Evolutionary conservation across 257 asterid species (phyloP).

Genomic region (Solanum sparsipilum): DNA sequence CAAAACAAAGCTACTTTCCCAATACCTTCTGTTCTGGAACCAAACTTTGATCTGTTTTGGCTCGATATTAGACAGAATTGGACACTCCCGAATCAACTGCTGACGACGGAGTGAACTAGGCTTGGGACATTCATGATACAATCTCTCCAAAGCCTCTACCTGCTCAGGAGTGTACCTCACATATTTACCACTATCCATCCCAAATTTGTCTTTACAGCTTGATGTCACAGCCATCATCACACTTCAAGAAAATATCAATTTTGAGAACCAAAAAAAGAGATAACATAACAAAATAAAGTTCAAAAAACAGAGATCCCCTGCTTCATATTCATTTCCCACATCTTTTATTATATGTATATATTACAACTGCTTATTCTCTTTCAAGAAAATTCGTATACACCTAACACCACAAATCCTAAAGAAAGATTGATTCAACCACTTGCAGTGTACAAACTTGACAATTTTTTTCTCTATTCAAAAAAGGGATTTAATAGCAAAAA

Average conservation of each 20-base stretch:
- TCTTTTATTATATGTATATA: not conserved
- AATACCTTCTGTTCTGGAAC: conserved; percentile 94
- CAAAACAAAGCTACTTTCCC: not conserved
- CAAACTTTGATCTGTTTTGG: conserved; percentile 99
- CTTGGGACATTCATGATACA: conserved; percentile 90
- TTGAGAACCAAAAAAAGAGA: not conserved
- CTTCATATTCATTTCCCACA: not conserved
- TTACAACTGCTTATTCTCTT: not conserved
- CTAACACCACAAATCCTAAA: not conserved
- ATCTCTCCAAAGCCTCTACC: conserved; percentile 89
- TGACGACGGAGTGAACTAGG: conserved; percentile 94
- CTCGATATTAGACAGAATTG: conserved; percentile 82
- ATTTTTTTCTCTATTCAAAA: not conserved
- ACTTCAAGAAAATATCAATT: conserved; percentile 26
- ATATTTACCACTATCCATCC: conserved; percentile 76
- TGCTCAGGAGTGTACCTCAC: conserved; percentile 98
- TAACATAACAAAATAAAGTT: not conserved
- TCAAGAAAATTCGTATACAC: not conserved
- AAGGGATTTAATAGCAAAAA: not conserved
- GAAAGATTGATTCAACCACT: not conserved
- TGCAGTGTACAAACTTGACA: not conserved
- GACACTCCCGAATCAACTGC: conserved; percentile 86
- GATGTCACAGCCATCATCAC: conserved; percentile 85
- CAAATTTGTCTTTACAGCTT: conserved; percentile 55
- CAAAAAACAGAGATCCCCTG: not conserved